Evolutionary conservation across 1,284 basidiomycete species (phyloP), one percentile per base, ranked within the genome.

Genomic region (Trichosporon ovoides): DNA sequence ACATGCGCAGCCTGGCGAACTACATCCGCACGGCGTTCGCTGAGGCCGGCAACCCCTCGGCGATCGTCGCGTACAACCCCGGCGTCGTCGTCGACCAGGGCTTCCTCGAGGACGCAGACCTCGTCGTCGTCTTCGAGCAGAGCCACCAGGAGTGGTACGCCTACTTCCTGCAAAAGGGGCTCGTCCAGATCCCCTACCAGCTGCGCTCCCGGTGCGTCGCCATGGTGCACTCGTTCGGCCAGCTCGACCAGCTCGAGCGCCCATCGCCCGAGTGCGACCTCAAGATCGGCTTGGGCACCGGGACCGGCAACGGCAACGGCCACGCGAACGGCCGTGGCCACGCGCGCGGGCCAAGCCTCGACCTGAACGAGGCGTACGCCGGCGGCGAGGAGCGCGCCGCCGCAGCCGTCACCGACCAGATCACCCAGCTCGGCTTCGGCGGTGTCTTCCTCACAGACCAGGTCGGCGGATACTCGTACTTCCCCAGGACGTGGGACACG

Each of bases 111-210:
- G 57, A 53, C 43, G 52, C 52, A 5, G 52, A 58, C 46, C 36
- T 38, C 28, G 37, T 38, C 10, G 57, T 58, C 36, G 57, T 58
- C 9, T 58, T 58, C 16, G 57, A 58, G 36, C 52, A 58, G 52
- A 34, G 24, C 14, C 36, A 34, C 11, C 18, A 51, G 28, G 43
- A 50, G n/a, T 58, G 52, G 43, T 38, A 24, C 37, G 28, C 38
- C 19, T 40, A 50, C 20, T 54, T 53, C 31, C 52, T 58, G 16
- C 28, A 14, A 6, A 46, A 58, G 9, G 57, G 57, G 9, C 19
- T 58, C 5, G 16, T 11, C 2, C 52, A 54, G 35, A 54, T 58
- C 52, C 57, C 57, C 1, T 16, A 14, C 20, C 20, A 34, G 7
- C 33, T 58, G 20, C 52, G 57, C 10, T 38, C 48, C 24, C 53